phyloP scores from a whole-genome alignment of 164 flowering plant species.

The Nymphaea thermarum region DNA sequence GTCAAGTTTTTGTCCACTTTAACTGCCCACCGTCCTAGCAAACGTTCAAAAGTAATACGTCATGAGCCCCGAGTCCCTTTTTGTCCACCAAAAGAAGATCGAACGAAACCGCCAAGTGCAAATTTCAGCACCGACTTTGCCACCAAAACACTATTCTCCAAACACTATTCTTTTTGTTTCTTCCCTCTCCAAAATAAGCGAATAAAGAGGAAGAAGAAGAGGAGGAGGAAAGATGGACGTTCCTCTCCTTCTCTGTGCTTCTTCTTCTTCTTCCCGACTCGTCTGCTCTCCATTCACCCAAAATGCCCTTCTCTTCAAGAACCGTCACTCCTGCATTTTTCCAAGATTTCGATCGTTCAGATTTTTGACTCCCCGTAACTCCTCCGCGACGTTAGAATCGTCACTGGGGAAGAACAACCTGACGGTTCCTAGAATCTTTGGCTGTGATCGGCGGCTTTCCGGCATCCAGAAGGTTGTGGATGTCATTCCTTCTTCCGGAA shows the following conservation, averaged over 20 bases:
- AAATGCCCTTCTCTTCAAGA: constrained; percentile 15
- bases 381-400: constrained; percentile 6
- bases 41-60: too few species aligned
- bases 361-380: constrained; percentile 14
- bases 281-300: constrained; percentile 18
- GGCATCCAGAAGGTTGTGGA: constrained; percentile 51
- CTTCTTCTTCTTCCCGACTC: constrained; percentile 6
- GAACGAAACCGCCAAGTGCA: too few species aligned
- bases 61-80: too few species aligned
- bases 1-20: too few species aligned
- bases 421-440: constrained; percentile 25
- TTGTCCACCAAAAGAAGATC: too few species aligned
- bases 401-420: constrained; percentile 1
- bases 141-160: too few species aligned
- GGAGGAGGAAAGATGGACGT: background rate
- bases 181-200: background rate
- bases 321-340: constrained; percentile 2
- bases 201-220: background rate
- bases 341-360: constrained; percentile 6
- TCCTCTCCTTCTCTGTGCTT: constrained; percentile 11
- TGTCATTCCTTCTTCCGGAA: constrained; percentile 43
- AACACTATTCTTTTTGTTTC: background rate
- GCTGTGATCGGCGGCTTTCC: constrained; percentile 49
- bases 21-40: too few species aligned
- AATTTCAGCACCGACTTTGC: too few species aligned